phyloP scores from a whole-genome alignment of 2,329 filamentous ascomycete species.

The Ramularia collo-cygni region DNA sequence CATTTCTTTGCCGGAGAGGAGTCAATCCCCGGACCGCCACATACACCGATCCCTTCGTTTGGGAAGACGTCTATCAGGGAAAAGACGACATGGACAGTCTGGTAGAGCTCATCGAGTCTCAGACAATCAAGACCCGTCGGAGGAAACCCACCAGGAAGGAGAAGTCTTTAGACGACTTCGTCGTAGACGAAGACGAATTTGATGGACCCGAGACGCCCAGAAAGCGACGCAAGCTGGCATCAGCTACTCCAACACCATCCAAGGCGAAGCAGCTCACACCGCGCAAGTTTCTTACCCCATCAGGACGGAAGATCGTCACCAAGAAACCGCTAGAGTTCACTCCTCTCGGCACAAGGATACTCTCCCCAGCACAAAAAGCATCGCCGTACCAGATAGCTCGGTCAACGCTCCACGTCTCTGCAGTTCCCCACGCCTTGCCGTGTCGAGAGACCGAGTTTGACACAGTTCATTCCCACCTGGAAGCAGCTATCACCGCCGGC shows the following conservation, averaged over 20 bases:
- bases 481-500: constrained; percentile 88
- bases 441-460: constrained; percentile 90
- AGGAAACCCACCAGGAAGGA: constrained; percentile 28
- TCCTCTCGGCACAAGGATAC: constrained; percentile 77
- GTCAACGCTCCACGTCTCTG: constrained; percentile 83
- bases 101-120: constrained; percentile 59
- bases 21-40: constrained; percentile 83
- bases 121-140: constrained; percentile 66
- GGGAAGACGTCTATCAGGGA: constrained; percentile 78
- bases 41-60: constrained; percentile 86
- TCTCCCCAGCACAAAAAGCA: constrained; percentile 67
- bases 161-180: constrained; percentile 40
- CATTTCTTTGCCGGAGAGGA: constrained; percentile 82
- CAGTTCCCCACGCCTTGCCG: constrained; percentile 80
- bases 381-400: constrained; percentile 91
- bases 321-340: constrained; percentile 94
- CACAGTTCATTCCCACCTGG: constrained; percentile 86
- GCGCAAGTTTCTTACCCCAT: constrained; percentile 55
- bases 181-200: constrained; percentile 35
- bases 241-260: constrained; percentile 38
- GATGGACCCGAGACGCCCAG: constrained; percentile 38
- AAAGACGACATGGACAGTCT: constrained; percentile 59
- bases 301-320: constrained; percentile 61
- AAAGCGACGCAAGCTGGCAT: constrained; percentile 43
- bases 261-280: constrained; percentile 40